phyloP scores from a whole-genome alignment of 106 monocot species.

The Dendrobium nobile region DNA sequence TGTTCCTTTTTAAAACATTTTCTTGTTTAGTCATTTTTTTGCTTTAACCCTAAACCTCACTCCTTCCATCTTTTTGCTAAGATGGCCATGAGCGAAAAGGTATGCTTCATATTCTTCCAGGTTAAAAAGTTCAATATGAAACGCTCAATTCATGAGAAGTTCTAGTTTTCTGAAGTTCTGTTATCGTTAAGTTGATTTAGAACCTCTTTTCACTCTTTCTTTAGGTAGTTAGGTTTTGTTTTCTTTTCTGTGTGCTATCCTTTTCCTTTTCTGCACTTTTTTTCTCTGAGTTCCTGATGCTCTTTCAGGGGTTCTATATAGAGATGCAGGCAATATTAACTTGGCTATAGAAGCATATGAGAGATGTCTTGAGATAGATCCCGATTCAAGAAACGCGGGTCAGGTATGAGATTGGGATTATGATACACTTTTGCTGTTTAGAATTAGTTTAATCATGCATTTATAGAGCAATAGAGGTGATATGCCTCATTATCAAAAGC shows the following conservation, averaged over 20 bases:
- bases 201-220: neutral
- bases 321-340: constrained; percentile 90
- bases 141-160: neutral
- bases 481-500: neutral
- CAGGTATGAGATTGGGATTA: constrained; percentile 51
- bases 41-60: neutral
- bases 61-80: neutral
- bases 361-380: constrained; percentile 93
- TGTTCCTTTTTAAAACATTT: neutral
- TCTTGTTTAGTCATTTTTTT: neutral
- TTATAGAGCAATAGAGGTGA: neutral
- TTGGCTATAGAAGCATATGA: constrained; percentile 93
- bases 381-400: constrained; percentile 99
- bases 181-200: neutral
- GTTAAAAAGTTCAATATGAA: neutral
- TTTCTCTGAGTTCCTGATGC: neutral
- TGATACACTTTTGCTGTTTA: neutral
- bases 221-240: neutral
- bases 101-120: neutral
- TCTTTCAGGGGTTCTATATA: constrained; percentile 79
- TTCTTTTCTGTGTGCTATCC: neutral
- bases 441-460: neutral
- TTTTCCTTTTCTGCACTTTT: neutral
- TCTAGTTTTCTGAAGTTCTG: neutral
- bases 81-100: neutral